Base-by-base conservation (phyloP, 306 rosid species). In the Datisca glomerata region DNA sequence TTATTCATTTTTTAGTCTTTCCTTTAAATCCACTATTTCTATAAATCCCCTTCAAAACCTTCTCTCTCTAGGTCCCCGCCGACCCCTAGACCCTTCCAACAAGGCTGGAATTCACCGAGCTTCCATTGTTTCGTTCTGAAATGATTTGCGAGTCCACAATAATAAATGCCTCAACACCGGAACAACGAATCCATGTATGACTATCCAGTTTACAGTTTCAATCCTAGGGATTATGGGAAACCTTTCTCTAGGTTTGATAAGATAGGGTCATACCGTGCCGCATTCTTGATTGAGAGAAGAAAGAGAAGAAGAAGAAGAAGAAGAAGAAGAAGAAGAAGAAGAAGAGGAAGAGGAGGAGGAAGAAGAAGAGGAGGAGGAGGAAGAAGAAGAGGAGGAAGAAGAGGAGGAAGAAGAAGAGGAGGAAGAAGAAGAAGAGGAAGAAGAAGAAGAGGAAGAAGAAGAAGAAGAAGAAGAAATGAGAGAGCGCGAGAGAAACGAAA, bases 191-290 rank as follows among this genome's bases (percentile, higher is more conserved):
- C 98, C 27, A 35, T 84, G 55, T 84, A 95, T 0, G 81, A 80
- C 19, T 47, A 83, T 27, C 98, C 98, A 0, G 93, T 91, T 27
- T 91, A 75, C 69, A 80, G 95, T 53, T 91, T 91, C 60, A 94
- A 91, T 61, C 96, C 98, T 2, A 50, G 76, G 20, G 94, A 91
- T 51, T 73, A 80, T 47, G 98, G 86, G 0, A 91, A 78, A 27
- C 84, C 96, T 3, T 67, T 92, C 0, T 75, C 98, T 13, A 95
- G 95, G 22, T 89, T 89, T 54, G 95, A 80, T 20, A 89, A 80
- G 59, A 80, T 86, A 2, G 92, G 98, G 8, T 81, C 93, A 0
- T 75, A 60, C 71, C 79, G 91, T 2, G 94, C 96, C 15, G 13
- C 59, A 7, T 91, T 91, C 67, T 50, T 85, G 28, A 62, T 91